Percentiles rank a stretch among this genome's conserved stretches.
Conservation (phyloP, 2,329 filamentous ascomycete genomes). For the Lachnellula suecica region DNA sequence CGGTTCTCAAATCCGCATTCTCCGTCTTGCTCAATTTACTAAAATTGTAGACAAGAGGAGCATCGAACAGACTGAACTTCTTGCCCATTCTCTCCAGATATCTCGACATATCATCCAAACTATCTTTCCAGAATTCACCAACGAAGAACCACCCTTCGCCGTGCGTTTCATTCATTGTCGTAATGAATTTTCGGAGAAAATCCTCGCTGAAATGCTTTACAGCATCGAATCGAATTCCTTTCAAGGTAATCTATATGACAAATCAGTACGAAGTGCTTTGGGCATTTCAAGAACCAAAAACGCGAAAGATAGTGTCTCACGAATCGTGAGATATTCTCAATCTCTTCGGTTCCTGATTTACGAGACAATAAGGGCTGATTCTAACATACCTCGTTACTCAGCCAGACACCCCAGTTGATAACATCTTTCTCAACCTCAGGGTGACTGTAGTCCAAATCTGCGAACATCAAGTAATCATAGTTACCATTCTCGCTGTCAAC, state of each 20-base stretch:
- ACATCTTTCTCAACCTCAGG: conserved; percentile 64
- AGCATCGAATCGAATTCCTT: conserved; percentile 70
- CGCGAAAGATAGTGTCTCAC: no score
- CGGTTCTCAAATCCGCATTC: conserved; percentile 58
- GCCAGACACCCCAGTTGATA: conserved; percentile 67
- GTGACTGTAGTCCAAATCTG: conserved; percentile 65
- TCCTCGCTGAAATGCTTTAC: conserved; percentile 69
- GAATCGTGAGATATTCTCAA: no score
- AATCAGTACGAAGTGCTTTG: no score
- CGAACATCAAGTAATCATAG: conserved; percentile 71
- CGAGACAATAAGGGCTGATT: no score
- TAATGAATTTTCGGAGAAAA: conserved; percentile 67
- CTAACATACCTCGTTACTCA: no score
- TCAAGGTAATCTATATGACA: conserved; percentile 57
- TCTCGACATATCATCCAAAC: conserved; percentile 51
- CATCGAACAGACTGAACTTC: conserved; percentile 64
- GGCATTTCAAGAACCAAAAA: no score
- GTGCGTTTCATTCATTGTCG: conserved; percentile 49
- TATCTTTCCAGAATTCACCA: conserved; percentile 68
- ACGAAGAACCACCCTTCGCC: conserved; percentile 61
- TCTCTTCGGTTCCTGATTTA: no score
- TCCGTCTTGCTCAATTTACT: conserved; percentile 55
- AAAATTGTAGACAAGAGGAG: conserved; percentile 68
- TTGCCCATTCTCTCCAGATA: conserved; percentile 60
- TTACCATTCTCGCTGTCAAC: conserved; percentile 62